Conservation (phyloP, 2,329 filamentous ascomycete genomes). For the Whalleya microplaca region DNA sequence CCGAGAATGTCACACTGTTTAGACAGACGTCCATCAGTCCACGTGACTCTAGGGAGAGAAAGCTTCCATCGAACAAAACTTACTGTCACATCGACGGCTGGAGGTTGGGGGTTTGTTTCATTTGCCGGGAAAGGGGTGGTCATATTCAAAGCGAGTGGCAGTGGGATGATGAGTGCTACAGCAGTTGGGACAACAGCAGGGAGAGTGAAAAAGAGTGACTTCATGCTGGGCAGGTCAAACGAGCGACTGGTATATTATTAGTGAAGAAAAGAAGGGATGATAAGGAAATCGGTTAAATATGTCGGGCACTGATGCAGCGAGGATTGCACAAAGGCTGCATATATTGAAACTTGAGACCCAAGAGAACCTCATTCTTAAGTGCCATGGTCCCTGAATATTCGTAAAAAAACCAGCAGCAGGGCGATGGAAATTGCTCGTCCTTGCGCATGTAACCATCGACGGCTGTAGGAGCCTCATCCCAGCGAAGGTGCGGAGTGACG, state of each 20-base stretch:
- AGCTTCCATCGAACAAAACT: not conserved
- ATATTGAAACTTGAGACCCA: not conserved
- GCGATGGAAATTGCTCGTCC: not conserved
- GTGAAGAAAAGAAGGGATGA: not conserved
- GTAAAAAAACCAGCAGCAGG: not conserved
- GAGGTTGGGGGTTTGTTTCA: not conserved
- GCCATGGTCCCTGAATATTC: not conserved
- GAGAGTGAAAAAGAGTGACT: not conserved
- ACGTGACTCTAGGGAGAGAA: not conserved
- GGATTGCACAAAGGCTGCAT: not conserved
- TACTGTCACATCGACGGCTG: not conserved
- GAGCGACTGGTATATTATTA: not conserved
- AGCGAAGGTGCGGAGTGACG: not conserved
- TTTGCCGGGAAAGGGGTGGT: not conserved
- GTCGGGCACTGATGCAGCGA: not conserved
- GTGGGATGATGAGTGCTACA: not conserved
- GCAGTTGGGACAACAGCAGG: not conserved
- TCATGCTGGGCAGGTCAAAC: not conserved
- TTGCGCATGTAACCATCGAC: not conserved
- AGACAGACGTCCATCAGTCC: not conserved
- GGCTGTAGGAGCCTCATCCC: not conserved
- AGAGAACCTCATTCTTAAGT: not conserved
- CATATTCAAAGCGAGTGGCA: not conserved
- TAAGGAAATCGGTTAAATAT: not conserved
- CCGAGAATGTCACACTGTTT: not conserved